Evolutionary conservation across 2,329 filamentous ascomycete species (phyloP), one percentile per base, ranked within the genome.

Genomic region (Beauveria scarabaeidicola): DNA sequence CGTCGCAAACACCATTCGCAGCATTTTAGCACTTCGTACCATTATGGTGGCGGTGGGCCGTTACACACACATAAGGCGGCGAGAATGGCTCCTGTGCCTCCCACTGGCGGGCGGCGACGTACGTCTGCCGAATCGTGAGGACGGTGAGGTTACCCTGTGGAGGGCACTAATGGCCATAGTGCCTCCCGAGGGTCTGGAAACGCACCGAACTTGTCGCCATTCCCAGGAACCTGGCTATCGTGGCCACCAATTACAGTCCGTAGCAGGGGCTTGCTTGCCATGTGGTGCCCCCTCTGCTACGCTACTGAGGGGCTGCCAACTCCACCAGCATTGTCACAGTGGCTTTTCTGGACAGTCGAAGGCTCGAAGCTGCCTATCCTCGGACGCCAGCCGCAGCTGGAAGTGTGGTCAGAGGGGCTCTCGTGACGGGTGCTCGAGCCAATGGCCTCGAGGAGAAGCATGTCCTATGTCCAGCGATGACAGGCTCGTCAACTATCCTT

Each of bases 181-280:
- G 65, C 65, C 68, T 71, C 66, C 67, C 70, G 69, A 67, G 65
- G 67, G 63, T 70, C 68, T 71, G 70, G 70, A 65, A 70, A 67
- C 63, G 63, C 63, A 65, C 67, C 64, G 57, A 66, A 64, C 61
- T 61, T 61, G 62, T 67, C 64, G 63, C 61, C 64, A 61, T 65
- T 66, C 63, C 63, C 58, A 65, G 59, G 58, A 60, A 62, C 60
- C 57, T 53, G 64, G 63, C 63, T 61, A 61, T 64, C 58, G 62
- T 59, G 64, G 63, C 59, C 46, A 63, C 50, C 57, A 59, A 59
- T 59, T 40, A 47, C 57, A 53, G 11, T 25, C 17, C 50, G 50
- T 44, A 53, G 43, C 57, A 59, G 29, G 57, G 57, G 57, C 15
- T 58, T 60, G 60, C 62, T 53, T 59, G 57, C 57, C 57, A 59